These are phyloP conservation scores for Monilinia laxa DNA, from an alignment of 2,329 filamentous ascomycete genomes.

Conservation along the genomic window DNA sequence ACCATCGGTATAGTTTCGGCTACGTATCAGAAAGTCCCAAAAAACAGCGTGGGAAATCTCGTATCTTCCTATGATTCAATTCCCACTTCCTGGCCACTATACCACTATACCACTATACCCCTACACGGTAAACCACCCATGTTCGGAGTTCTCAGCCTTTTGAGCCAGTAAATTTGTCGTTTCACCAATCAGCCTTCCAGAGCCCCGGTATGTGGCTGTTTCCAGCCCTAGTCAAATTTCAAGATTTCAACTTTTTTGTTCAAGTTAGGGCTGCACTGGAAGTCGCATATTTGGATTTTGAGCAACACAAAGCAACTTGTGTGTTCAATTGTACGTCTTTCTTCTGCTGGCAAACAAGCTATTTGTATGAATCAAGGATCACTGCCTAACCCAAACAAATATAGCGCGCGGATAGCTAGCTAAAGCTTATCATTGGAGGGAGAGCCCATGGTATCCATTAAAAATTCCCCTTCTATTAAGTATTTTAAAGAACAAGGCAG, in stretches of 20 bases:
- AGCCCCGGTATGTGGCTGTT: slow-evolving; percentile 10
- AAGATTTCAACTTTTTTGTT: neutral
- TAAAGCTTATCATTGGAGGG: neutral
- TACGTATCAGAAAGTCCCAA: slow-evolving; percentile 6
- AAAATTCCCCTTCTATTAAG: neutral
- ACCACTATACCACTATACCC: neutral
- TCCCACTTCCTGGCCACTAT: neutral
- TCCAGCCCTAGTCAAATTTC: neutral
- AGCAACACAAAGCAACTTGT: neutral
- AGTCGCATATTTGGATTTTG: neutral
- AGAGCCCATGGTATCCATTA: neutral
- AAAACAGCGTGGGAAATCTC: slow-evolving; percentile 19
- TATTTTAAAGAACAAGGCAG: neutral
- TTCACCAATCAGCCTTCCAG: slow-evolving; percentile 17
- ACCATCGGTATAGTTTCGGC: neutral
- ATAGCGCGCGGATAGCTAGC: neutral
- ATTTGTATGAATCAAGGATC: neutral
- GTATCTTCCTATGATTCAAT: slow-evolving; percentile 9
- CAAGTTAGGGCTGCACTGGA: neutral
- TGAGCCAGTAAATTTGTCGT: neutral
- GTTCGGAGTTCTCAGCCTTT: slow-evolving; percentile 9
- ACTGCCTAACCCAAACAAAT: neutral
- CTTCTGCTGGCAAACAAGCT: slow-evolving; percentile 5
- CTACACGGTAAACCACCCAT: slow-evolving; percentile 13
- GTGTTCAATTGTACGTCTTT: slow-evolving; percentile 2